phyloP scores from a whole-genome alignment of 1,284 basidiomycete species.

The Neonothopanus nambi region DNA sequence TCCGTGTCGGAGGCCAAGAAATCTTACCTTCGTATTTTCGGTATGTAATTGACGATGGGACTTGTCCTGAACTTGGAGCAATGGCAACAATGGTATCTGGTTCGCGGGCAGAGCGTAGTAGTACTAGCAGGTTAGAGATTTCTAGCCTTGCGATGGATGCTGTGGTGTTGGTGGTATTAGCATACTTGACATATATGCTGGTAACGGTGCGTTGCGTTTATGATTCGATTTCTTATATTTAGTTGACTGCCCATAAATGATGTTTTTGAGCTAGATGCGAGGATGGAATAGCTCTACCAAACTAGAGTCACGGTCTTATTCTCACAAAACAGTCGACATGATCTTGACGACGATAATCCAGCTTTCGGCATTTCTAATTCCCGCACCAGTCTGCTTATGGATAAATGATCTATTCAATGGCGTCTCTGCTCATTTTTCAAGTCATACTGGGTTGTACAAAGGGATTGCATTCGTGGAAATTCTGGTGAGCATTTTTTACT shows the following conservation, averaged over 20 bases:
- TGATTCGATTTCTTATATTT: not conserved
- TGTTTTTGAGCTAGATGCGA: not conserved
- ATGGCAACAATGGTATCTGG: not conserved
- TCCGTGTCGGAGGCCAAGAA: too few relatives aligned
- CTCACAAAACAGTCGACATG: not conserved
- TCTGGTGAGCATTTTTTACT: not conserved
- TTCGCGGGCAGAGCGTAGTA: not conserved
- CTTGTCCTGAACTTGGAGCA: not conserved
- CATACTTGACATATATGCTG: not conserved
- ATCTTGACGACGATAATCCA: not conserved
- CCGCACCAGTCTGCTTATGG: not conserved
- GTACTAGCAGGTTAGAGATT: not conserved
- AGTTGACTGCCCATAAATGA: not conserved
- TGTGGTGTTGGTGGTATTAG: not conserved
- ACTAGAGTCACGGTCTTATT: not conserved
- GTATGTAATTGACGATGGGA: not conserved
- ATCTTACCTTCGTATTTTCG: not conserved
- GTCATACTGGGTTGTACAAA: not conserved
- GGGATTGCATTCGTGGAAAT: not conserved
- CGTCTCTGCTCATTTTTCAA: not conserved
- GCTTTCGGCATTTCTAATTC: not conserved
- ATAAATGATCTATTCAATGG: not conserved
- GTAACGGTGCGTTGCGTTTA: too few relatives aligned
- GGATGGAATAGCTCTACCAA: not conserved
- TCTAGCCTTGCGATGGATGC: not conserved